Percentiles rank a stretch among this genome's conserved stretches.
Conservation (phyloP, 2,329 filamentous ascomycete species). For the Fusarium verrucosum region DNA sequence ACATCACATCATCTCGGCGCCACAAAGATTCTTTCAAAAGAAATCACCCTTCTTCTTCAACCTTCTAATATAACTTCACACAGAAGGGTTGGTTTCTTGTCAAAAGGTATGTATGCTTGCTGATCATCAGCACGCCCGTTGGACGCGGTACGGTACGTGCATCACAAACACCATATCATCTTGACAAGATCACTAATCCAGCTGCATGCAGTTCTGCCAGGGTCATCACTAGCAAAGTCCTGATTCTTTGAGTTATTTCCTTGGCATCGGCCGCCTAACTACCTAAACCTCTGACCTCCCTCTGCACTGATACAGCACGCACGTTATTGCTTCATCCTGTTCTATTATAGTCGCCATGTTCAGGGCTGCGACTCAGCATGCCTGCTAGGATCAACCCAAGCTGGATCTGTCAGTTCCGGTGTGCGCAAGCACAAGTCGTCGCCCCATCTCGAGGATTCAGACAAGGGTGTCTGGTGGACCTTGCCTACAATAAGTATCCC, state of each 20-base stretch:
- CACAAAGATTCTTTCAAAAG: too few species aligned
- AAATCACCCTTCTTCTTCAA: background rate
- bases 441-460: conserved; percentile 20
- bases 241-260: conserved; percentile 25
- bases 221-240: conserved; percentile 35
- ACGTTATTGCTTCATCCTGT: conserved; percentile 29
- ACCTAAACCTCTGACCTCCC: too few species aligned
- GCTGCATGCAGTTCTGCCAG: conserved; percentile 32
- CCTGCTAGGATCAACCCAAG: conserved; percentile 31
- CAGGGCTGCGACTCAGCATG: conserved; percentile 41
- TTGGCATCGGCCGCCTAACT: conserved; percentile 33
- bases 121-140: conserved; percentile 28
- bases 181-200: conserved; percentile 41
- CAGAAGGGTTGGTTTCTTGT: background rate
- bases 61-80: background rate
- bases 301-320: background rate
- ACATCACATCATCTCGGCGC: too few species aligned
- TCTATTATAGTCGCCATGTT: conserved; percentile 35
- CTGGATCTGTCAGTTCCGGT: conserved; percentile 33
- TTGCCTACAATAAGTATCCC: conserved; percentile 37
- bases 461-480: conserved; percentile 13
- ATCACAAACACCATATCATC: conserved; percentile 15
- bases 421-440: conserved; percentile 24
- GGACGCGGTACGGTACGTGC: conserved; percentile 36
- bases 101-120: conserved; percentile 1